Percentiles rank a stretch among this genome's conserved stretches.
Evolutionary conservation across 2,329 filamentous ascomycete species (phyloP).

Genomic region (Verticillium isaacii): DNA sequence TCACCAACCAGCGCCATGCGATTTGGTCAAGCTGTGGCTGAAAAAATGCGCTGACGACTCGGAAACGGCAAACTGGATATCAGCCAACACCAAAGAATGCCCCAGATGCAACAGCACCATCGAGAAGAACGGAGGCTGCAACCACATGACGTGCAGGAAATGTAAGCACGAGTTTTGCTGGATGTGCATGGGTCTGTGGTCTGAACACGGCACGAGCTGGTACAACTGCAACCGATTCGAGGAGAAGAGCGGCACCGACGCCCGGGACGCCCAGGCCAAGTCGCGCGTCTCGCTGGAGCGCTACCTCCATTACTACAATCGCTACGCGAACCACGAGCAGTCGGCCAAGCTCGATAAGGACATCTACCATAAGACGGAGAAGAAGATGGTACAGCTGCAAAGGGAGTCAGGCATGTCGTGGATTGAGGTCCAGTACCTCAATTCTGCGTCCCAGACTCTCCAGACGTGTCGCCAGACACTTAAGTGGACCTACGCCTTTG

Average conservation of each 20-base stretch:
- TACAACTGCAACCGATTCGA: conserved; percentile 99
- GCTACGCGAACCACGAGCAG: conserved; percentile 98
- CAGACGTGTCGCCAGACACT: conserved; percentile 97
- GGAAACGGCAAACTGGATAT: conserved; percentile 99
- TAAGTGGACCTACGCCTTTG: conserved; percentile 99
- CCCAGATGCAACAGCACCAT: conserved; percentile 95
- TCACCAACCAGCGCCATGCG: conserved; percentile 89
- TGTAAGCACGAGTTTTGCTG: conserved; percentile 97
- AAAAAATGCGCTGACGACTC: conserved; percentile 99
- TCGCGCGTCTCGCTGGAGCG: conserved; percentile 87
- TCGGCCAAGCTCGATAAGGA: conserved; percentile 96
- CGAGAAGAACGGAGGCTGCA: conserved; percentile 97
- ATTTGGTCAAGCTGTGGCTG: conserved; percentile 88
- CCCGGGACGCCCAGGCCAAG: conserved; percentile 85
- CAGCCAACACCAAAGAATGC: conserved; percentile 97
- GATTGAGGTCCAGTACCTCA: conserved; percentile 98
- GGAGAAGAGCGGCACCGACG: conserved; percentile 89
- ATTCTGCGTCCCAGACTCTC: conserved; percentile 85
- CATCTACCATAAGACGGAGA: conserved; percentile 92
- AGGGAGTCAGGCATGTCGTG: conserved; percentile 93
- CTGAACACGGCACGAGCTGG: conserved; percentile 97
- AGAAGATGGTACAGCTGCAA: conserved; percentile 97
- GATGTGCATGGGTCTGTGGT: conserved; percentile 99
- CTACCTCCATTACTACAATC: conserved; percentile 99
- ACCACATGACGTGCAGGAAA: conserved; percentile 96